A percentile compares a stretch with the other conserved stretches of the same genome.
These are phyloP conservation scores for Solanum bukasovii DNA, from an alignment of 257 asterid genomes.

Conservation along the genomic window DNA sequence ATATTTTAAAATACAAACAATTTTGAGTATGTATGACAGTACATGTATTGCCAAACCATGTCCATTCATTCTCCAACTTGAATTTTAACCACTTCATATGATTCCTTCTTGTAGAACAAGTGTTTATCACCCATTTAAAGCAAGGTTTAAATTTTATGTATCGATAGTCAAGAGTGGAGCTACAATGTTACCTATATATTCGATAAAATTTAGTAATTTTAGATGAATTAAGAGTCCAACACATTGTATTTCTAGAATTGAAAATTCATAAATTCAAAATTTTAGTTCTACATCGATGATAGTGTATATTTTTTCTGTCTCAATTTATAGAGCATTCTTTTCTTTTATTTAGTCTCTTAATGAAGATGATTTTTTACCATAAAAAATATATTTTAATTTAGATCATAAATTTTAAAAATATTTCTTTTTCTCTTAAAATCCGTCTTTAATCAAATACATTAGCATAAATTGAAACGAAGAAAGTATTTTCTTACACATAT, in stretches of 20 bases:
- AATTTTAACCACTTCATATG: neutral
- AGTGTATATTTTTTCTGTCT: neutral
- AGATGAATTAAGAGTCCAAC: neutral
- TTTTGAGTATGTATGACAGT: neutral
- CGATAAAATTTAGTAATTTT: neutral
- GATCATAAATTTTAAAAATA: no score
- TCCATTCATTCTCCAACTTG: neutral
- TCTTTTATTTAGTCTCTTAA: neutral
- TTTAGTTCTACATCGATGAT: neutral
- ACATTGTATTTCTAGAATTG: no score
- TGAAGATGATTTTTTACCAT: neutral
- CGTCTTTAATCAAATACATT: neutral
- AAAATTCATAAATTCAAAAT: no score
- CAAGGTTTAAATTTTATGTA: neutral
- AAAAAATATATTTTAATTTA: no score
- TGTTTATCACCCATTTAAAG: neutral
- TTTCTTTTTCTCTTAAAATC: no score
- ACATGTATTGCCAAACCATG: neutral
- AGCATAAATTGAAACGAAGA: no score
- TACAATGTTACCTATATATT: neutral
- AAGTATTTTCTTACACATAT: no score
- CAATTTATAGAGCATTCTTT: no score
- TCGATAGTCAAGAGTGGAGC: neutral
- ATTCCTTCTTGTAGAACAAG: neutral
- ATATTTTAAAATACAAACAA: conserved; percentile 14